Conservation (phyloP, 257 asterid genomes). For the Solanum okadae region DNA sequence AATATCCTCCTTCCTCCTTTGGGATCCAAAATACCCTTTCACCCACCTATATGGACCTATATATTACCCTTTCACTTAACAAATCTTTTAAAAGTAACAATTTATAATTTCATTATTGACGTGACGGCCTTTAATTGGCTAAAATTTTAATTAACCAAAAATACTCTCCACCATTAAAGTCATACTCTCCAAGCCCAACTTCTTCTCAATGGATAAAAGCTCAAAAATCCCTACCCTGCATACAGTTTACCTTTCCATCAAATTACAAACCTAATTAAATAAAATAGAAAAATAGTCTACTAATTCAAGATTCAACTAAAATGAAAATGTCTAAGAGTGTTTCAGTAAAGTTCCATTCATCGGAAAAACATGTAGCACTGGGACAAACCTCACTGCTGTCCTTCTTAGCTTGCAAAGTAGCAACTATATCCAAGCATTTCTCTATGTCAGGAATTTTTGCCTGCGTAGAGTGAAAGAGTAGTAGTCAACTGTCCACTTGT, state of each 20-base stretch:
- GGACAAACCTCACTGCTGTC: constrained; percentile 77
- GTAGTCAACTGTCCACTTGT: not conserved
- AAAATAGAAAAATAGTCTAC: not conserved
- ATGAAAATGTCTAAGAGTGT: not conserved
- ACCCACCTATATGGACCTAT: too few species aligned
- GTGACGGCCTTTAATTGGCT: too few species aligned
- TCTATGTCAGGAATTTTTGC: constrained; percentile 94
- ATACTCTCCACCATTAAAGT: too few species aligned
- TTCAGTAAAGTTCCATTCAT: not conserved
- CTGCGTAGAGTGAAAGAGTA: constrained; percentile 18
- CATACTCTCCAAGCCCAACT: too few species aligned
- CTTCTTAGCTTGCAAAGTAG: constrained; percentile 70
- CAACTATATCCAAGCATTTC: constrained; percentile 77
- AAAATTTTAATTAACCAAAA: too few species aligned
- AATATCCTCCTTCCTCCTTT: too few species aligned
- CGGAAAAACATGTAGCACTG: not conserved
- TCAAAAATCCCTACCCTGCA: too few species aligned
- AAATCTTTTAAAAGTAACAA: too few species aligned
- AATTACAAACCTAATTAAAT: not conserved
- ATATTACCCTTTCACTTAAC: too few species aligned
- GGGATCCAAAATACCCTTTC: too few species aligned
- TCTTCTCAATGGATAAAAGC: too few species aligned
- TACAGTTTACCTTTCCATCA: not conserved
- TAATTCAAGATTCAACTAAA: not conserved
- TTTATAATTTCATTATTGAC: too few species aligned